Percentiles rank a stretch among this genome's conserved stretches.
Conservation (phyloP, 768 basidiomycete species). For the Lentinula edodes region DNA sequence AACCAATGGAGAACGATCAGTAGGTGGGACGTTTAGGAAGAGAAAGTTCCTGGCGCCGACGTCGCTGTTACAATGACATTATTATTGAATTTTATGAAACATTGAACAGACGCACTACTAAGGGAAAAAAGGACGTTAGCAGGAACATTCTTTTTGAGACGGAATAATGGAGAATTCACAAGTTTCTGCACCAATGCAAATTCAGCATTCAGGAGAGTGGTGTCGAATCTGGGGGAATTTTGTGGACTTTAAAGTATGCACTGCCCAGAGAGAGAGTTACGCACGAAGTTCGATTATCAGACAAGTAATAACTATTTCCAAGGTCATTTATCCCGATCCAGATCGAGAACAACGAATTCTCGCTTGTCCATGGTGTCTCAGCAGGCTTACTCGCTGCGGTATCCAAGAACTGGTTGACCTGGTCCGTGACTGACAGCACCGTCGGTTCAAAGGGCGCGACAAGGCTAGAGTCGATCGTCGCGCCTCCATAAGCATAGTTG, state of each 20-base stretch:
- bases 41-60: constrained; percentile 53
- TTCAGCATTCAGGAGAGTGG: constrained; percentile 41
- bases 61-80: constrained; percentile 21
- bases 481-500: constrained; percentile 63
- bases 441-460: constrained; percentile 48
- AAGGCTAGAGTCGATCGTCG: constrained; percentile 55
- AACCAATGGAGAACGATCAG: constrained; percentile 37
- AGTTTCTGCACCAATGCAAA: constrained; percentile 46
- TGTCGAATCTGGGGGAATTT: constrained; percentile 34
- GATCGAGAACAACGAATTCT: constrained; percentile 56
- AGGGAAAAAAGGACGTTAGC: constrained; percentile 8
- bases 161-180: constrained; percentile 23
- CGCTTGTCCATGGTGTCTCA: constrained; percentile 48
- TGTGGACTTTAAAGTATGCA: background rate
- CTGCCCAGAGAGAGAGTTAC: constrained; percentile 13
- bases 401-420: constrained; percentile 54
- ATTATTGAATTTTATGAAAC: background rate
- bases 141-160: background rate
- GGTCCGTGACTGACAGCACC: constrained; percentile 51
- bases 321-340: constrained; percentile 75
- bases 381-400: constrained; percentile 42
- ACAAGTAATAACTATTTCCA: constrained; percentile 43
- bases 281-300: constrained; percentile 45
- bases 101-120: constrained; percentile 24
- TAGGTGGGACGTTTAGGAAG: constrained; percentile 42